Evolutionary conservation across 345 rosid species (phyloP).

Genomic region (Ricinus communis): DNA sequence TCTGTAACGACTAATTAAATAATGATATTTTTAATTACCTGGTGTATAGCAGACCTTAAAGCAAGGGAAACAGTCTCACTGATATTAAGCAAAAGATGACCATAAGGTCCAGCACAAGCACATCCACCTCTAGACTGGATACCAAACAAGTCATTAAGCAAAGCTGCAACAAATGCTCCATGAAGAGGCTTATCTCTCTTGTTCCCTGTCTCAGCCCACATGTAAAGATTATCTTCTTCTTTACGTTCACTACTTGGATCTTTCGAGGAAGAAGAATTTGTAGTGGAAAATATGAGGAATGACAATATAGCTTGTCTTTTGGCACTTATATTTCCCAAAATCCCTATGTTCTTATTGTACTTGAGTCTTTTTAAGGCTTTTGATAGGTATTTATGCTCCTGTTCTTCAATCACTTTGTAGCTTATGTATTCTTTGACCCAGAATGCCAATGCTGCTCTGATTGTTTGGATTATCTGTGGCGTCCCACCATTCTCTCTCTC

Average conservation of each 20-base stretch:
- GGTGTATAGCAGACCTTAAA: conserved; percentile 39
- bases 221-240: conserved; percentile 6
- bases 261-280: conserved; percentile 2
- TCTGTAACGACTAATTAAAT: too few relatives aligned
- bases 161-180: conserved; percentile 51
- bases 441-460: conserved; percentile 52
- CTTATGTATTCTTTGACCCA: conserved; percentile 57
- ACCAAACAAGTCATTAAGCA: conserved; percentile 64
- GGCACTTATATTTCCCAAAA: conserved; percentile 43
- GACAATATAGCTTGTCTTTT: conserved; percentile 50
- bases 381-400: conserved; percentile 35
- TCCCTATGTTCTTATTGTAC: conserved; percentile 38
- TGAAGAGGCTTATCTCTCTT: conserved; percentile 52
- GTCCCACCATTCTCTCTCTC: conserved; percentile 62
- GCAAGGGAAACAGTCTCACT: conserved; percentile 27
- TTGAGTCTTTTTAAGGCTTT: conserved; percentile 47
- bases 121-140: conserved; percentile 67
- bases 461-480: conserved; percentile 56
- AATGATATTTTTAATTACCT: conserved; percentile 26
- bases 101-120: conserved; percentile 74
- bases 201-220: conserved; percentile 47
- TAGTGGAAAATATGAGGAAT: conserved; percentile 45
- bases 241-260: too few relatives aligned
- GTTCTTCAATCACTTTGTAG: conserved; percentile 31
- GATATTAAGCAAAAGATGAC: conserved; percentile 46